Evolutionary conservation across 1,284 basidiomycete species (phyloP).

Genomic region (Ganoderma sinense): DNA sequence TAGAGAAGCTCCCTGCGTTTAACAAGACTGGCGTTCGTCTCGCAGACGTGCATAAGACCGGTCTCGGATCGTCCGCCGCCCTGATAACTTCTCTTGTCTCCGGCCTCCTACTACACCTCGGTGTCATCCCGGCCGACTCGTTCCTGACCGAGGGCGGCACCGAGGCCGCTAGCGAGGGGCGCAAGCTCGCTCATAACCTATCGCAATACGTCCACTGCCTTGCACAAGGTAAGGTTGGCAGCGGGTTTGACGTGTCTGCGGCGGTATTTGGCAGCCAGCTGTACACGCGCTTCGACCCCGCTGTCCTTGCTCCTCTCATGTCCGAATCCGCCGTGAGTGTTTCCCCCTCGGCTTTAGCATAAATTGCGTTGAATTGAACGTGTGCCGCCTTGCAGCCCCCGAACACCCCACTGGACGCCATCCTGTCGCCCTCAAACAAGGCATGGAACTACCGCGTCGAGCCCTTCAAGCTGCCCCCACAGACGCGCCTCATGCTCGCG

Average conservation of each 20-base stretch:
- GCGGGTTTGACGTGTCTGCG: conserved; percentile 95
- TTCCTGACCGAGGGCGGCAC: conserved; percentile 42
- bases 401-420: conserved; percentile 47
- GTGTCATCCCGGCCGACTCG: conserved; percentile 61
- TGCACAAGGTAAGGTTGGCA: conserved; percentile 98
- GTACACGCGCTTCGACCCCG: conserved; percentile 90
- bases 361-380: not conserved
- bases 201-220: conserved; percentile 96
- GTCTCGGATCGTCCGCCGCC: conserved; percentile 95
- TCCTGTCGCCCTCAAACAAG: conserved; percentile 65
- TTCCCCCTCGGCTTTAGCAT: not conserved
- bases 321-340: conserved; percentile 47
- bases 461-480: conserved; percentile 83
- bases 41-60: conserved; percentile 94
- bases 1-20: conserved; percentile 78
- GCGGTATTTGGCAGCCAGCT: conserved; percentile 96
- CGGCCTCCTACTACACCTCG: conserved; percentile 83
- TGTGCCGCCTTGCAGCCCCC: not conserved
- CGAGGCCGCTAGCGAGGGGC: conserved; percentile 48
- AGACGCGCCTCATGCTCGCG: conserved; percentile 85
- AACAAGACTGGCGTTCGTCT: conserved; percentile 74
- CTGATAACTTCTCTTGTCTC: conserved; percentile 95
- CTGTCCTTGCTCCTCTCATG: conserved; percentile 76
- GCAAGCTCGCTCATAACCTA: conserved; percentile 86
- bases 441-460: conserved; percentile 74